Evolutionary conservation across 345 rosid species (phyloP), one percentile per base, ranked within the genome.

Genomic region (Toxicodendron radicans): DNA sequence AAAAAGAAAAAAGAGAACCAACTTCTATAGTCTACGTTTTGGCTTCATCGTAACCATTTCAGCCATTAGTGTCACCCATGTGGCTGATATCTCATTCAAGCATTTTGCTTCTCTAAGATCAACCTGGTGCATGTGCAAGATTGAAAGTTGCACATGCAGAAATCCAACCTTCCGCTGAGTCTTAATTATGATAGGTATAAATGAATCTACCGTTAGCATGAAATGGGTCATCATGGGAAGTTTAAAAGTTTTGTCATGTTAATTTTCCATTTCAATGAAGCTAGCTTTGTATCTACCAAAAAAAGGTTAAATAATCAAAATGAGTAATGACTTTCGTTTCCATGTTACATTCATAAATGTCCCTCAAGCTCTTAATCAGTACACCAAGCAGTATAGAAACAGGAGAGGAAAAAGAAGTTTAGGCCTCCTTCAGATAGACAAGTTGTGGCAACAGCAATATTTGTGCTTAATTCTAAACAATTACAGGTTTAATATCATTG

Each of bases 401-500:
- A 16, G 54, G 18, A 52, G 24, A 21, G 33, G 51, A 52, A 21
- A 52, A 21, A 24, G 13, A 38, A 64, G 10, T 45, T 18, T 43
- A 58, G 38, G 32, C 59, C 30, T 61, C 46, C 5, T 27, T 61
- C 33, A 72, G 51, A 14, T 8, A 14, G 16, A 49, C 32, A 48
- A 59, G 10, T 32, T 62, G 21, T 46, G 41, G 57, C 35, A 61
- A 62, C 20, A 18, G 32, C 1, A 46, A 61, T 21, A 49, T 54
- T 14, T 24, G 11, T 2, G 35, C 16, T 72, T 27, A 27, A 27
- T 27, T 24, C 46, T 72, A 33, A 32, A 71, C 66, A 59, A 60
- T 48, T 18, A 71, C n/a, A 17, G 38, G 58, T 2, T 46, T 71
- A 5, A 8, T 17, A 66, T 33, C 43, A 70, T 57, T 70, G 64